Evolutionary conservation across 352 stramenopile species (phyloP).

Genomic region (Pythium phragmitis): DNA sequence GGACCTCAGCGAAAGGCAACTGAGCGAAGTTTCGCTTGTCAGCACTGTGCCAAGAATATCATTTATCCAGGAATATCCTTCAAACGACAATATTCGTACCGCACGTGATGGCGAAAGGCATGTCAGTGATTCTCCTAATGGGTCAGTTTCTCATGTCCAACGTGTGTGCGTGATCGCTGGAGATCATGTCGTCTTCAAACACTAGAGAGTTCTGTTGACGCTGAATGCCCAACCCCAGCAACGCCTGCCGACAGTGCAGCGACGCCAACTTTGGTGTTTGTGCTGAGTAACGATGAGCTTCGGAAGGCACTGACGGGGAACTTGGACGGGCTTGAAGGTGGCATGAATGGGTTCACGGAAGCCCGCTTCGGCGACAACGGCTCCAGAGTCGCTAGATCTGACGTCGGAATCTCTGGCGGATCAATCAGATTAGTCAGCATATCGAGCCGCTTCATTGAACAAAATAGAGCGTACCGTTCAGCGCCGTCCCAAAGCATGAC

Average conservation of each 20-base stretch:
- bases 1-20: not conserved
- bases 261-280: conserved; percentile 18
- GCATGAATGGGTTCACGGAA: conserved; percentile 18
- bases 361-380: conserved; percentile 1
- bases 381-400: not conserved
- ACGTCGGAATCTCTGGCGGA: not conserved
- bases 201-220: conserved; percentile 16
- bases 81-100: not conserved
- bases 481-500: conserved; percentile 33
- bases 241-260: conserved; percentile 25
- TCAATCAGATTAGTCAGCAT: not conserved
- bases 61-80: conserved; percentile 12
- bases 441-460: not conserved
- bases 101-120: not conserved
- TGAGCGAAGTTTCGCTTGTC: not conserved
- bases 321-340: conserved; percentile 36
- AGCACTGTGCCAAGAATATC: conserved; percentile 17
- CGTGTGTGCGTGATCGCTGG: not conserved
- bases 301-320: conserved; percentile 38
- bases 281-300: conserved; percentile 24
- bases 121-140: not conserved
- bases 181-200: conserved; percentile 1
- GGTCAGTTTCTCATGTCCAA: not conserved
- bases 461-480: conserved; percentile 13
- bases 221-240: conserved; percentile 16